Base-by-base conservation (phyloP, 1,284 basidiomycete species). In the Paramarasmius palmivorus region DNA sequence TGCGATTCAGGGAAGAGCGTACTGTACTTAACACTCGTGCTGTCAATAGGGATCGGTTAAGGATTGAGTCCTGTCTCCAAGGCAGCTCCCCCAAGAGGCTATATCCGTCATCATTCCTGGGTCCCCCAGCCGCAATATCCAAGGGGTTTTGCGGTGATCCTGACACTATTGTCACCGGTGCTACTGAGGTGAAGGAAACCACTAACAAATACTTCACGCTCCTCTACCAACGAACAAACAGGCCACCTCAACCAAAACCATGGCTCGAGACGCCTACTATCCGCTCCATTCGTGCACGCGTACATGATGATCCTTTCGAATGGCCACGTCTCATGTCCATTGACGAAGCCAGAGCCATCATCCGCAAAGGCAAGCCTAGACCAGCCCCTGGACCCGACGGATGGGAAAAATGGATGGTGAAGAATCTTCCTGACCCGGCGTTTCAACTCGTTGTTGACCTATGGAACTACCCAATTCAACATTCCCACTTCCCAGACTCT, bases 341-440 rank as follows among this genome's bases (percentile, higher is more conserved):
- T 17, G 7, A 9, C 15, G 9, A 40, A 7, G 9, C 7, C 17
- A 8, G 39, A 7, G 7, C 17, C 39, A 8, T 40, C 17, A 8
- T 66, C 0, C 39, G 44, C 1, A 58, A 57, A 38, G 66, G 66
- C 9, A 67, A 65, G 36, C 44, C 48, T 3, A 39, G 58, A 8
- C 65, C 65, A 1, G 57, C 63, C 6, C 65, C 65, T 1, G 63
- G 63, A 0, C 63, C 60, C 0, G 65, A 68, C 51, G 50, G 56
- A 8, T 61, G 57, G 65, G 63, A 65, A 50, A 68, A 67, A 49
- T 68, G 65, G 67, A 52, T 52, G 10, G 23, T 64, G 15, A 37
- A 55, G 38, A 25, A 48, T 2, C 41, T 59, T n/a, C 7, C 46
- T 12, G 60, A 63, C 52, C 15, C 26, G 0, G 55, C 61, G 12